Conservation (phyloP, 208 protist genomes). For the Acanthamoeba royreba region DNA sequence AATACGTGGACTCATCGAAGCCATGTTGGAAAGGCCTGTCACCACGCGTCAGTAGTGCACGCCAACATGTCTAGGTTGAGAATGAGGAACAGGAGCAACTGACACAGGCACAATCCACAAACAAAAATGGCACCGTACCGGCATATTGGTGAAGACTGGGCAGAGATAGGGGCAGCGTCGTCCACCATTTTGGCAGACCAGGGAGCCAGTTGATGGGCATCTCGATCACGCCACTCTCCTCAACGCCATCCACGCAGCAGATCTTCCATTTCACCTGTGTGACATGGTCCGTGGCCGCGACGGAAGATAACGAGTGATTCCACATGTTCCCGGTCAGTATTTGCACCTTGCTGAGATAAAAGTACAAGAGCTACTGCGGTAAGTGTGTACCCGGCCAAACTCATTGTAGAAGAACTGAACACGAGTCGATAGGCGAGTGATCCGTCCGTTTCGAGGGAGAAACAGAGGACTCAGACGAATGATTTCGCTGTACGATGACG, state of each 20-base stretch:
- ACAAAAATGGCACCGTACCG: neutral
- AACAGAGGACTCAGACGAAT: neutral
- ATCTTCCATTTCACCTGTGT: conserved; percentile 9
- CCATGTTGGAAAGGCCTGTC: neutral
- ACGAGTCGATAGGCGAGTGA: neutral
- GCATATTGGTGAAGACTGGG: neutral
- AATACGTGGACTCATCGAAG: neutral
- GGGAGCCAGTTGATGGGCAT: conserved; percentile 25
- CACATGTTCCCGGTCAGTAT: no score
- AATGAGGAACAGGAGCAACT: neutral
- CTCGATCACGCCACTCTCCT: neutral
- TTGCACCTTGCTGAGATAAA: no score
- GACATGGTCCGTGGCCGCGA: neutral
- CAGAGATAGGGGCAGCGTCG: neutral
- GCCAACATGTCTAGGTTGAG: neutral
- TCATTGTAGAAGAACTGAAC: conserved; percentile 33
- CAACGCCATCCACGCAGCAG: neutral
- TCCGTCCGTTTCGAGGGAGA: neutral
- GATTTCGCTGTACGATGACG: neutral
- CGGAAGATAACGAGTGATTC: no score
- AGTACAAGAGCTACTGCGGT: neutral
- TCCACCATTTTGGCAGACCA: neutral
- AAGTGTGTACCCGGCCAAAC: neutral
- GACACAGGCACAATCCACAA: neutral
- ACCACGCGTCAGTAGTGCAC: neutral